Percentiles rank a stretch among this genome's conserved stretches.
phyloP scores from a whole-genome alignment of 192 early-diverging fungal genomes.

The Lunasporangiospora selenospora region DNA sequence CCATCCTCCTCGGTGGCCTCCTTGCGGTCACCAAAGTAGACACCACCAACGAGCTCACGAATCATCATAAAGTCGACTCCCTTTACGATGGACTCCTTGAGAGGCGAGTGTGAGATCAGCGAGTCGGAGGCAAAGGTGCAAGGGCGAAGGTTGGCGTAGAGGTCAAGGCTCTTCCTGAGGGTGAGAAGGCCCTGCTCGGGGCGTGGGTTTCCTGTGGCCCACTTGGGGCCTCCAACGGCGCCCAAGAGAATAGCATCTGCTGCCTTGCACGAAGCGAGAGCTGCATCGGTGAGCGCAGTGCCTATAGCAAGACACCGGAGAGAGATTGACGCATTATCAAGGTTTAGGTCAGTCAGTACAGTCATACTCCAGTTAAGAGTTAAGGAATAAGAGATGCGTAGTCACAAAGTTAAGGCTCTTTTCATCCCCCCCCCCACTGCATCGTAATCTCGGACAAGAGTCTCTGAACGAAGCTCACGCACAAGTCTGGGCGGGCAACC shows the following conservation, averaged over 20 bases:
- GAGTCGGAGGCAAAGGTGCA: slow-evolving; percentile 90
- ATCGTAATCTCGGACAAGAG: background rate
- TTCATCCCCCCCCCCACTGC: background rate
- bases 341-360: too few relatives aligned
- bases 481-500: too few relatives aligned
- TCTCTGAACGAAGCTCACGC: background rate
- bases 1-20: slow-evolving; percentile 78
- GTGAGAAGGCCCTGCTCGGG: slow-evolving; percentile 95
- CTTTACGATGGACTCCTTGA: slow-evolving; percentile 90
- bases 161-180: slow-evolving; percentile 89
- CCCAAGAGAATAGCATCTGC: slow-evolving; percentile 96
- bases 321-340: background rate
- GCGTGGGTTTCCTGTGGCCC: slow-evolving; percentile 86
- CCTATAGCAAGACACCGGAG: slow-evolving; percentile 16
- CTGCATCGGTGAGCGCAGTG: slow-evolving; percentile 80
- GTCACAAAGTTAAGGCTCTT: too few relatives aligned
- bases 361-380: too few relatives aligned
- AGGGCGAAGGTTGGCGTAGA: slow-evolving; percentile 98
- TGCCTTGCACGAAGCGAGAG: slow-evolving; percentile 79
- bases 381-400: too few relatives aligned
- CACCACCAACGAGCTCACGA: slow-evolving; percentile 95
- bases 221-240: slow-evolving; percentile 98
- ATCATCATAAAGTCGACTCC: slow-evolving; percentile 93
- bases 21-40: slow-evolving; percentile 95
- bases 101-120: slow-evolving; percentile 82